Evolutionary conservation across 345 rosid genomes (phyloP).

Genomic region (Pseudoturritis turrita): DNA sequence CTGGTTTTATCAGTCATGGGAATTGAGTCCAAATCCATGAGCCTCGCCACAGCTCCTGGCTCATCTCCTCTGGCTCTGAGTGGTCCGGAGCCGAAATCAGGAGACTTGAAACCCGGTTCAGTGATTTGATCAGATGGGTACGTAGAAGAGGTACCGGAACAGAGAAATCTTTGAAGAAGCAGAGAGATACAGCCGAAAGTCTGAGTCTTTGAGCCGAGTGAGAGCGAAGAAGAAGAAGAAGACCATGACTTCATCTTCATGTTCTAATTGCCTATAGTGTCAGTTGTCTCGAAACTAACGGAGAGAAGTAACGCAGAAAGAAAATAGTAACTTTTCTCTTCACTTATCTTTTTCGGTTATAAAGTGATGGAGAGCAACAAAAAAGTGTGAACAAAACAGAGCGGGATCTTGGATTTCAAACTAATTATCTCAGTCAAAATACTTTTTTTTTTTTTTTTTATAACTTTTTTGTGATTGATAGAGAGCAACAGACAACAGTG

Average conservation of each 20-base stretch:
- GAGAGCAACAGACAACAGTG: not conserved
- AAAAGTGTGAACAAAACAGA: constrained; percentile 15
- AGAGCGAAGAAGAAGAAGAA: constrained; percentile 31
- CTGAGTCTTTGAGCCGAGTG: constrained; percentile 34
- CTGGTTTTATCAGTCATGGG: constrained; percentile 3
- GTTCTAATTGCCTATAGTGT: constrained; percentile 21
- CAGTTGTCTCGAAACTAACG: constrained; percentile 22
- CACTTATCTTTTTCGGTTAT: not conserved
- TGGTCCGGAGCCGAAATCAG: not conserved
- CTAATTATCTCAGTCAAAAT: constrained; percentile 2
- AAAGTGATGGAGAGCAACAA: not conserved
- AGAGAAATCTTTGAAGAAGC: constrained; percentile 51
- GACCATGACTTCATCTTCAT: constrained; percentile 42
- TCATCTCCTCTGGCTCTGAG: not conserved
- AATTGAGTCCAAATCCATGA: constrained; percentile 69
- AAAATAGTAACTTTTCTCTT: not conserved
- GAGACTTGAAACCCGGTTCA: constrained; percentile 24
- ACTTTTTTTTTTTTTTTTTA: not conserved
- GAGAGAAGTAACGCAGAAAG: constrained; percentile 21
- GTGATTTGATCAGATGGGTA: constrained; percentile 52
- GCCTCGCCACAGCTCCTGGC: constrained; percentile 72
- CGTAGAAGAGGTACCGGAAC: constrained; percentile 49
- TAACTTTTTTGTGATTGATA: not conserved
- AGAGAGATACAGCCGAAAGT: constrained; percentile 45
- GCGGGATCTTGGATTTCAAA: constrained; percentile 63